Base-by-base conservation (phyloP, 495 filamentous ascomycete species). In the Lasiosphaeriaceae sp. region DNA sequence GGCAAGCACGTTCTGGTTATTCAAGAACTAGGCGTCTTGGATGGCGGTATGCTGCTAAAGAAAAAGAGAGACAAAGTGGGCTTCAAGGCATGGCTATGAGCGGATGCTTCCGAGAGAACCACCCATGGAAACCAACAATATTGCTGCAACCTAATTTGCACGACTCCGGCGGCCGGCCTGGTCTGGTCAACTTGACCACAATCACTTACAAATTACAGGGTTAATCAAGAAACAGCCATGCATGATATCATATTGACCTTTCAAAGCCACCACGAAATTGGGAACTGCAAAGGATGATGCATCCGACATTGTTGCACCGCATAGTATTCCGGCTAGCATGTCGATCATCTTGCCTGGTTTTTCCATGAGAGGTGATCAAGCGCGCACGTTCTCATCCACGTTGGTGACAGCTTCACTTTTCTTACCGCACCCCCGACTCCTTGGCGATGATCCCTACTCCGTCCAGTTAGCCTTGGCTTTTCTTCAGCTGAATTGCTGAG, bases 371-470 rank as follows among this genome's bases (percentile, higher is more conserved):
- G 26, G 16, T 35, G 14, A 31, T 14, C 4, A 41, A 5, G 17
- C 22, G 31, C 5, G 9, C 58, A 55, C 47, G 52, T 56, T 56
- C 47, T 43, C 22, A 3, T 9, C 47, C 29, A 54, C 24, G 56
- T 44, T 59, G 44, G 44, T 17, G 24, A 17, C 49, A 23, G 29
- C 34, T 24, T 50, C 43, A 50, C 21, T n/a, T 46, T 3, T 4
- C 11, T 35, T 14, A 21, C 17, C 14, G 9, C 23, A 7, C 37
- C 11, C 11, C 12, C 20, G 14, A 19, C 14, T 17, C 12, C n/a
- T 43, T 14, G 47, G n/a, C 17, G 50, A 14, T 44, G 54, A 61
- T 61, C 59, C 31, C 21, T 57, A 34, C 49, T 23, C 21, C 0
- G 45, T 22, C 2, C 20, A 12, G 20, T 17, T 22, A 47, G 45